These are phyloP conservation scores for Phytophthora meadii DNA, from an alignment of 352 stramenopile genomes.

Conservation along the genomic window DNA sequence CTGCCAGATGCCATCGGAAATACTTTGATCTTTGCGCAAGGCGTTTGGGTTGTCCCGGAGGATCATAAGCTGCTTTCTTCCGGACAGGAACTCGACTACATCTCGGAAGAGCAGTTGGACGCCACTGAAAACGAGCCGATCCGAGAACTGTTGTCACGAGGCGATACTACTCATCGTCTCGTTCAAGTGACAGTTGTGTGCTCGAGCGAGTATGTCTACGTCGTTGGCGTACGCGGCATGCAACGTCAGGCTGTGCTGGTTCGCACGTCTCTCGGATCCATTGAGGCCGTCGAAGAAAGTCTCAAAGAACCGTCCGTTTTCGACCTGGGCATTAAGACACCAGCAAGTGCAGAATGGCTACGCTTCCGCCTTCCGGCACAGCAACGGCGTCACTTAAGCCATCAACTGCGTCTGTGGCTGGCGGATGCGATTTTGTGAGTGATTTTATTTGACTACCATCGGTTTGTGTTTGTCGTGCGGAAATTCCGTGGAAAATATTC, in stretches of 20 bases:
- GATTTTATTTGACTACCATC: neutral
- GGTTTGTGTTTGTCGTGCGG: no score
- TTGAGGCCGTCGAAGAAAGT: conserved; percentile 78
- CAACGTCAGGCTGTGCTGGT: conserved; percentile 56
- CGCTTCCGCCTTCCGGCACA: conserved; percentile 59
- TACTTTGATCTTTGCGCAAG: conserved; percentile 69
- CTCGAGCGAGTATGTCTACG: conserved; percentile 57
- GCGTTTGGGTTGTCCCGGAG: conserved; percentile 59
- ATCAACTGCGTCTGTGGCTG: conserved; percentile 66
- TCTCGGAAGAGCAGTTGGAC: conserved; percentile 31
- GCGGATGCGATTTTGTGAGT: conserved; percentile 16
- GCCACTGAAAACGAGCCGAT: conserved; percentile 34
- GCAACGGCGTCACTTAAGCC: conserved; percentile 68
- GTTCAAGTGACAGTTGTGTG: conserved; percentile 58
- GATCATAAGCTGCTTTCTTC: conserved; percentile 28
- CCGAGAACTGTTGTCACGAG: conserved; percentile 38
- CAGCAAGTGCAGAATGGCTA: conserved; percentile 54
- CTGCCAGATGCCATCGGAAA: conserved; percentile 53
- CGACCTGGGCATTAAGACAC: conserved; percentile 59
- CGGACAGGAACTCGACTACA: conserved; percentile 31
- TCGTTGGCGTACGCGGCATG: conserved; percentile 54
- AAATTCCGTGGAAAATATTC: conserved; percentile 5
- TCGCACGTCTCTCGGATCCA: conserved; percentile 47
- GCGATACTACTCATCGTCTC: conserved; percentile 35
- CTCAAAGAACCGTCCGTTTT: conserved; percentile 67